phyloP scores from a whole-genome alignment of 208 protist species.

The Strigomonas galati region DNA sequence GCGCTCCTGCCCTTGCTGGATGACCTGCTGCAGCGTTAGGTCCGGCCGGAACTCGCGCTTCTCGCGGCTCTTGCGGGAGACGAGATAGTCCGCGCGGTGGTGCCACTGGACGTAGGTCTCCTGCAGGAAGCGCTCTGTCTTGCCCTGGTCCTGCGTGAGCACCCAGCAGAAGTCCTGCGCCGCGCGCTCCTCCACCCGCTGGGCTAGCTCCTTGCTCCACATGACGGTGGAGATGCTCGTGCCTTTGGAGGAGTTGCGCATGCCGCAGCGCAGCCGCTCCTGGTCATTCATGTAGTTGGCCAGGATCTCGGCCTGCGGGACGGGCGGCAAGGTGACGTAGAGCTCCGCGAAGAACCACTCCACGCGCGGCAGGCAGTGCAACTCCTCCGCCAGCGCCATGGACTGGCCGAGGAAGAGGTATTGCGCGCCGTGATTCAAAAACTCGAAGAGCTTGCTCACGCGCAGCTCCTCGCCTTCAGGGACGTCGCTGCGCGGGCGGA shows the following conservation, averaged over 20 bases:
- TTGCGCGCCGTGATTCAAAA: conserved; percentile 76
- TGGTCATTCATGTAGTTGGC: conserved; percentile 87
- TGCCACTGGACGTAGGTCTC: conserved; percentile 87
- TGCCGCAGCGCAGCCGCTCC: conserved; percentile 66
- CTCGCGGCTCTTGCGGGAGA: conserved; percentile 81
- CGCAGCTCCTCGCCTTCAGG: conserved; percentile 44
- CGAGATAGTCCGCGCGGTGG: conserved; percentile 84
- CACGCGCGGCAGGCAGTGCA: conserved; percentile 64
- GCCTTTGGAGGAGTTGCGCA: conserved; percentile 64
- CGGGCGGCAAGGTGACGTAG: conserved; percentile 62
- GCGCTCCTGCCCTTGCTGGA: conserved; percentile 81
- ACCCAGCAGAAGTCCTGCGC: conserved; percentile 81
- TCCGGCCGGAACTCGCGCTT: conserved; percentile 85
- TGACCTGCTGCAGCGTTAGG: conserved; percentile 75
- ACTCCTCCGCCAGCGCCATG: conserved; percentile 79
- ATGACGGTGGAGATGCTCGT: conserved; percentile 54
- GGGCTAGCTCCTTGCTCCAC: conserved; percentile 68
- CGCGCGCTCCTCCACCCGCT: conserved; percentile 47
- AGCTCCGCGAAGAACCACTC: conserved; percentile 87
- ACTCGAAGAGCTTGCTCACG: conserved; percentile 72
- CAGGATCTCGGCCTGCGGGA: conserved; percentile 54
- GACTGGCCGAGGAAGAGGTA: conserved; percentile 76
- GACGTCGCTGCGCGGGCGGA: conserved; percentile 42
- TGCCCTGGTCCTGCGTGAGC: conserved; percentile 61
- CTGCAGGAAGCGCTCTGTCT: conserved; percentile 78